phyloP scores from a whole-genome alignment of 805 yeast genomes.

The Zygosaccharomyces bailii region DNA sequence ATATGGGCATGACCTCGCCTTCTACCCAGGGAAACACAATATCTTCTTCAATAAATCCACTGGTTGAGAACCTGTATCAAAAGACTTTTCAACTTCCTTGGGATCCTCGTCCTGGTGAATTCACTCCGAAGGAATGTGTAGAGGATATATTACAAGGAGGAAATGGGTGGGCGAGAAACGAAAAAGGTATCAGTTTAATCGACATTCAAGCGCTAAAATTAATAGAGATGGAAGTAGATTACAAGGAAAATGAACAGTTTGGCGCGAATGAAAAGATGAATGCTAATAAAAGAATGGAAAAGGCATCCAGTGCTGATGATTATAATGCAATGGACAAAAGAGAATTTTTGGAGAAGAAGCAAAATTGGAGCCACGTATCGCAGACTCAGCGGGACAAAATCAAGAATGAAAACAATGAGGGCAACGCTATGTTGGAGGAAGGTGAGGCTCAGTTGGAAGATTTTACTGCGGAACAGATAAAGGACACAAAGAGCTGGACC shows the following conservation, averaged over 20 bases:
- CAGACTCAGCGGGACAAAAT: slow-evolving; percentile 12
- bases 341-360: slow-evolving; percentile 30
- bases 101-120: slow-evolving; percentile 56
- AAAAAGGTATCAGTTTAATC: slow-evolving; percentile 35
- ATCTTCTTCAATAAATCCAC: slow-evolving; percentile 43
- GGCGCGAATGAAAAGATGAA: slow-evolving; percentile 10
- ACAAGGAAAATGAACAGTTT: slow-evolving; percentile 17
- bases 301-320: slow-evolving; percentile 10
- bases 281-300: slow-evolving; percentile 2
- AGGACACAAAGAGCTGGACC: slow-evolving; percentile 33
- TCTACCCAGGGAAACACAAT: slow-evolving; percentile 18
- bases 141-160: slow-evolving; percentile 73
- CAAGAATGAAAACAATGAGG: slow-evolving; percentile 6
- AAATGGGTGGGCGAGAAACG: slow-evolving; percentile 56
- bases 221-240: slow-evolving; percentile 27
- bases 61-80: slow-evolving; percentile 48
- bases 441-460: slow-evolving; percentile 10
- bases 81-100: slow-evolving; percentile 57
- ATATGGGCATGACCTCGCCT: slow-evolving; percentile 10
- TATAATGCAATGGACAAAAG: slow-evolving; percentile 29
- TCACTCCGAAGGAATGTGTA: slow-evolving; percentile 66
- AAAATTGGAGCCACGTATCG: slow-evolving; percentile 18
- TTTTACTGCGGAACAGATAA: slow-evolving; percentile 16
- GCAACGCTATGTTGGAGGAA: slow-evolving; percentile 5
- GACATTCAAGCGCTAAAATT: slow-evolving; percentile 33